These are phyloP conservation scores for Globisporangium echinulatum DNA, from an alignment of 352 stramenopile species.

Conservation along the genomic window DNA sequence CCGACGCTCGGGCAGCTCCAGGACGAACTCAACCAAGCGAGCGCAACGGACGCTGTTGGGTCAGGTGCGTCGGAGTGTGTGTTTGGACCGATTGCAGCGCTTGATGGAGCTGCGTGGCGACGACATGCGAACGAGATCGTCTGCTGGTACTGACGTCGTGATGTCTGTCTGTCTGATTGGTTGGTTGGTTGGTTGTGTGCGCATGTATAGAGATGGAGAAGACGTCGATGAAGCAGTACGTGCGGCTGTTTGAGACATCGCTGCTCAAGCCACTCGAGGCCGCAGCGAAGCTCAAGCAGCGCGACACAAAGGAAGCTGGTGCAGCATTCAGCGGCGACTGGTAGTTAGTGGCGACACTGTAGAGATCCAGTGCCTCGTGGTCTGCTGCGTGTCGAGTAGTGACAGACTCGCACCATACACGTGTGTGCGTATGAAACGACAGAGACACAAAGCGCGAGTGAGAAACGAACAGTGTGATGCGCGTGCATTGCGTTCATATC, in stretches of 20 bases:
- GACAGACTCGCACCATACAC: too few relatives aligned
- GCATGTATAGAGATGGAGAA: conserved; percentile 20
- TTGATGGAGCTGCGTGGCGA: neutral
- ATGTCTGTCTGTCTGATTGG: neutral
- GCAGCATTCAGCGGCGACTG: conserved; percentile 79
- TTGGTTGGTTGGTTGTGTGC: conserved; percentile 2
- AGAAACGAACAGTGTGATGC: neutral
- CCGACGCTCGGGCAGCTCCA: conserved; percentile 78
- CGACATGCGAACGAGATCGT: too few relatives aligned
- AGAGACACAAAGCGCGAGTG: neutral
- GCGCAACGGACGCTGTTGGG: conserved; percentile 14
- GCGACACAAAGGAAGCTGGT: conserved; percentile 52
- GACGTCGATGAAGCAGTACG: conserved; percentile 70
- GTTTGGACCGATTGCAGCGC: too few relatives aligned
- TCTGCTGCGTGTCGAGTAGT: too few relatives aligned
- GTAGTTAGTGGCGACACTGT: conserved; percentile 20
- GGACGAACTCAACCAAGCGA: conserved; percentile 74
- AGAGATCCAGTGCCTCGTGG: too few relatives aligned
- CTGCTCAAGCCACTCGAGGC: conserved; percentile 66
- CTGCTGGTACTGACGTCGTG: too few relatives aligned
- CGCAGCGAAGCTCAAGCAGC: conserved; percentile 66
- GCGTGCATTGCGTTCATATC: neutral
- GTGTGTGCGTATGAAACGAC: neutral
- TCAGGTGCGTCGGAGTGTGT: conserved; percentile 14
- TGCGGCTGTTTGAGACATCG: conserved; percentile 62